Evolutionary conservation across 1,139 yeast species (phyloP), one percentile per base, ranked within the genome.

Genomic region (Zygosaccharomyces sapae): DNA sequence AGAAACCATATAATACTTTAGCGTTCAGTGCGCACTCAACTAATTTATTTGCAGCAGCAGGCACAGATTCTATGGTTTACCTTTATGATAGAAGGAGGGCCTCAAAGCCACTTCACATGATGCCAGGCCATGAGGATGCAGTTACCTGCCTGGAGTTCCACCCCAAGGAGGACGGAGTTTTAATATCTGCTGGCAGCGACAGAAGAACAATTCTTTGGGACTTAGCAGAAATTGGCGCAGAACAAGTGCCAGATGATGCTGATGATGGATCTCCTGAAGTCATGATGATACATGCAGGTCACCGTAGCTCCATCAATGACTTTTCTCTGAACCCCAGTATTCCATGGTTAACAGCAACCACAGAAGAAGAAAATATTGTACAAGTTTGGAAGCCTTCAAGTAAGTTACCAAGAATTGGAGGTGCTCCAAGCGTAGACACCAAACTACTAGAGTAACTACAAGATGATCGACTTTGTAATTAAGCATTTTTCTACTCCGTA

Each of bases 251-350:
- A 52, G 86, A 80, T 52, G 95, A 85, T 60, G 84, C 84, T 53
- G 86, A 83, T 34, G 94, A 86, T 59, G 95, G 92, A 40, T 83
- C 85, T 40, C 89, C 92, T 5, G 95, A 86, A 61, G 67, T 85
- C 33, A 73, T 85, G 57, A 83, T 85, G 89, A 83, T 86, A 81
- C 95, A 86, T 59, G 94, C 92, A 33, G 95, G 95, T 13, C 94
- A 85, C 60, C 83, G 87, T 9, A 84, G 88, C 9, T 75, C 83
- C 1, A 83, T 86, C 8, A 80, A 82, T 31, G 95, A 86, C 62
- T 72, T 85, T 55, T 75, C 80, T 40, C 81, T 87, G 75, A 83
- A 83, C 59, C 81, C 83, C 2, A 59, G 59, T 33, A 74, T 79
- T 48, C 85, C 85, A 12, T 85, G 90, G 90, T 75, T 86, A 29